Percentiles rank a stretch among this genome's conserved stretches.
phyloP scores from a whole-genome alignment of 768 basidiomycete species.

The Dentipellis fragilis region DNA sequence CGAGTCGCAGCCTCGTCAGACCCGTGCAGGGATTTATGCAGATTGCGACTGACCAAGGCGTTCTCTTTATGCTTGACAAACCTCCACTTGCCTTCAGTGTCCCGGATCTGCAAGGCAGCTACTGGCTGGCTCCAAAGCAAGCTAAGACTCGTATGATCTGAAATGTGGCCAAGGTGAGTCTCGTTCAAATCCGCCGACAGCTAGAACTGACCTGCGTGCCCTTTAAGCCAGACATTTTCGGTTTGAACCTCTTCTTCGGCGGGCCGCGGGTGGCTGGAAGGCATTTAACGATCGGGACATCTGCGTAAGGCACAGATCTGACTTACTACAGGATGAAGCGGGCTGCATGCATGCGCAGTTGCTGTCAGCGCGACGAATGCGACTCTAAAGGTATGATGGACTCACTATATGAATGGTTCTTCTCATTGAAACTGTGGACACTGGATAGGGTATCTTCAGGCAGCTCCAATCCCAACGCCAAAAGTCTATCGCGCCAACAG shows the following conservation, averaged over 20 bases:
- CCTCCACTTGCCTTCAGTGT: constrained; percentile 23
- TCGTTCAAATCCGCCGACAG: not conserved
- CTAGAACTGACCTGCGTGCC: constrained; percentile 19
- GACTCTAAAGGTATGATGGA: not conserved
- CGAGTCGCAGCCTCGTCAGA: not conserved
- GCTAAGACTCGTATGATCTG: constrained; percentile 23
- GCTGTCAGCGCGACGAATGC: not conserved
- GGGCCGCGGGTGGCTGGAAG: constrained; percentile 20
- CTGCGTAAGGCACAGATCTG: not conserved
- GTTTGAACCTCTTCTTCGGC: constrained; percentile 20
- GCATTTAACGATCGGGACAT: not conserved
- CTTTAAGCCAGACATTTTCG: constrained; percentile 26
- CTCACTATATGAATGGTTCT: constrained; percentile 22
- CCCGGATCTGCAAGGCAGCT: constrained; percentile 22
- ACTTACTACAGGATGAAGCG: constrained; percentile 59
- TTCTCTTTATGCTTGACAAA: constrained; percentile 25
- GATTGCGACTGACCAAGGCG: constrained; percentile 16
- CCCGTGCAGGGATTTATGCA: not conserved
- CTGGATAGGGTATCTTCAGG: constrained; percentile 25
- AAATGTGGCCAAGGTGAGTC: not conserved
- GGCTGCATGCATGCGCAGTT: no score
- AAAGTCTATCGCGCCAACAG: constrained; percentile 13
- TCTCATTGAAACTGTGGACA: constrained; percentile 18
- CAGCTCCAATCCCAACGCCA: constrained; percentile 24
- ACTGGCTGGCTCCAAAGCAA: constrained; percentile 27